Base-by-base conservation (phyloP, 148 eudicot genomes). In the Silene uniflora region DNA sequence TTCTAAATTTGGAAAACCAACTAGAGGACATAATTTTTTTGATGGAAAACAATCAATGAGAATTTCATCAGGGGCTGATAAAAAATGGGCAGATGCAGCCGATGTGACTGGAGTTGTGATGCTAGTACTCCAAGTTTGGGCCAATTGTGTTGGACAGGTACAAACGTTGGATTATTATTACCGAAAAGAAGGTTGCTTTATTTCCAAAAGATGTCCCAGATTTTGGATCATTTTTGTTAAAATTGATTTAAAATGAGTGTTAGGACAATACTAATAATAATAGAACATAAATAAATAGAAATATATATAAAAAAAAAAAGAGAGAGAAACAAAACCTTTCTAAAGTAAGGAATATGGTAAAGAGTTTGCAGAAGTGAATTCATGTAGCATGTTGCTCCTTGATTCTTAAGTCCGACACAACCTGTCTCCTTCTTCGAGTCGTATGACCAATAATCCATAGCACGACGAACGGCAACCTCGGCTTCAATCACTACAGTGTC, bases 311-410 rank as follows among this genome's bases (percentile, higher is more conserved):
- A 72, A 1, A 47, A 62, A 11, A 3, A 4, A 5, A 32, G 35
- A 32, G 35, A 32, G n/a, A n/a, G 44, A 47, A 4, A 70, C 42
- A 10, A 55, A 75, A 95, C 99, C 97, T 92, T 95, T 87, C 96
- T 86, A 71, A 95, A 95, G 68, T 92, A 95, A 68, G 99, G 92
- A 84, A 95, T 92, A 84, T 95, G 99, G 77, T 88, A 95, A 65
- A 89, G 75, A 24, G 96, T 92, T 76, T 95, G 99, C 29, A 95
- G 89, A 60, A 95, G 97, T 71, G 99, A 92, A 81, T 95, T 95
- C 99, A 95, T 95, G 81, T 95, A 95, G 76, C 99, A 90, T 59
- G 99, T 95, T 60, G 99, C 99, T 75, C 99, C 99, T 83, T 95
- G 99, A 69, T 95, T 95, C 79, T 95, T 95, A 9, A 95, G 93